Evolutionary conservation across 306 rosid genomes (phyloP).

Genomic region (Datisca glomerata): DNA sequence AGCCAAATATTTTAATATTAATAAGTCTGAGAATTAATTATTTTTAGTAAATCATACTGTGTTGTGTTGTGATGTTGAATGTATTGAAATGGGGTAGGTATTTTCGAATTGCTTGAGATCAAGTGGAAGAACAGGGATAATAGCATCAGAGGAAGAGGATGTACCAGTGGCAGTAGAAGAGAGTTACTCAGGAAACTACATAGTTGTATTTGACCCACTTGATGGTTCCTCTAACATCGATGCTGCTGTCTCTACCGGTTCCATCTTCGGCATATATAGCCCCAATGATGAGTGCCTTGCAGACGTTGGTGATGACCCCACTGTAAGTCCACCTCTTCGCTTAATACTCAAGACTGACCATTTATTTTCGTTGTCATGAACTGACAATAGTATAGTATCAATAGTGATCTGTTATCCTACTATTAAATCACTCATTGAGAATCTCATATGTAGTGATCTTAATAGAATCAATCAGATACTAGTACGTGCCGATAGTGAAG

Average conservation of each 20-base stretch:
- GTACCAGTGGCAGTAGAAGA: slow-evolving; percentile 99
- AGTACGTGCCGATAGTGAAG: too few relatives aligned
- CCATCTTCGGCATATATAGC: slow-evolving; percentile 94
- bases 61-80: not conserved
- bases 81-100: slow-evolving; percentile 35
- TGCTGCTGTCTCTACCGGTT: slow-evolving; percentile 94
- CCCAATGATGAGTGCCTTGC: slow-evolving; percentile 90
- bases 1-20: too few relatives aligned
- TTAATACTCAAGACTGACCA: too few relatives aligned
- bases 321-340: slow-evolving; percentile 40
- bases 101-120: slow-evolving; percentile 93
- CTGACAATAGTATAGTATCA: too few relatives aligned
- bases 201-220: slow-evolving; percentile 92
- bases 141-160: slow-evolving; percentile 99
- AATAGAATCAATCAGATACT: too few relatives aligned
- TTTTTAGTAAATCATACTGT: too few relatives aligned
- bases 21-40: too few relatives aligned
- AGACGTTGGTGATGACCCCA: slow-evolving; percentile 47
- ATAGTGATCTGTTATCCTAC: too few relatives aligned
- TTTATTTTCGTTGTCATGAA: too few relatives aligned
- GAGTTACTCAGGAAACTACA: slow-evolving; percentile 95
- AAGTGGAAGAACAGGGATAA: slow-evolving; percentile 94
- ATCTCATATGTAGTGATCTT: too few relatives aligned
- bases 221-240: slow-evolving; percentile 97
- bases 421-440: too few relatives aligned